Base-by-base conservation (phyloP, 805 yeast genomes). In the Wickerhamiella spandovensis region DNA sequence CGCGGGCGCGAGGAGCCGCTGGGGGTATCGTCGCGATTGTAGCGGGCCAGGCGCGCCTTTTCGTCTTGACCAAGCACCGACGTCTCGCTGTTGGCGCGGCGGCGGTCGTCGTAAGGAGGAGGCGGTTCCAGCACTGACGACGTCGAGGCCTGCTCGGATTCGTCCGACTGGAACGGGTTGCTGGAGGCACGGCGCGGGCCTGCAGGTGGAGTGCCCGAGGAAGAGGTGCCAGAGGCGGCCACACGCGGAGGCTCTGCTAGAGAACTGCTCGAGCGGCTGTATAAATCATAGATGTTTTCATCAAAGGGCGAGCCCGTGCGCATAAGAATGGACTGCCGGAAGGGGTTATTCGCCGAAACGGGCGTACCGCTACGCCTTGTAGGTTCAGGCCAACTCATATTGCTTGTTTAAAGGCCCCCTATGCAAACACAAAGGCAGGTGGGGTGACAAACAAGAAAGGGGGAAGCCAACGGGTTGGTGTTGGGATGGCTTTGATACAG, bases 101-200 rank as follows among this genome's bases (percentile, higher is more conserved):
- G 45, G 47, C 68, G 64, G 53, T 64, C 69, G 54, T 67, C 72
- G 28, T 43, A 43, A 15, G 45, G 25, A 12, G 45, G 46, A 12
- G 46, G 46, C 22, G 30, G 30, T 8, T 44, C 46, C 24, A 23
- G 22, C 23, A n/a, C 24, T 4, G 37, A 28, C 30, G 21, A 13
- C 5, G 32, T 5, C 45, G 32, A 24, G 38, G 46, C 22, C 20
- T 15, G 15, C 43, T 18, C 15, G 24, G 22, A 18, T 2, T 21
- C 24, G 24, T 39, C 24, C 50, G 57, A 64, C 66, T 28, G 69
- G 68, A 17, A 71, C 67, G 54, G 71, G 60, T 22, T 77, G 75
- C 42, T 75, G 20, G 46, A 43, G 12, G 18, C 35, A 13, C 46
- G 46, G 76, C 77, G 59, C 75, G 76, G 22, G 77, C 54, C 4